Base-by-base conservation (phyloP, 208 protist species). In the Trypanosoma caninum region DNA sequence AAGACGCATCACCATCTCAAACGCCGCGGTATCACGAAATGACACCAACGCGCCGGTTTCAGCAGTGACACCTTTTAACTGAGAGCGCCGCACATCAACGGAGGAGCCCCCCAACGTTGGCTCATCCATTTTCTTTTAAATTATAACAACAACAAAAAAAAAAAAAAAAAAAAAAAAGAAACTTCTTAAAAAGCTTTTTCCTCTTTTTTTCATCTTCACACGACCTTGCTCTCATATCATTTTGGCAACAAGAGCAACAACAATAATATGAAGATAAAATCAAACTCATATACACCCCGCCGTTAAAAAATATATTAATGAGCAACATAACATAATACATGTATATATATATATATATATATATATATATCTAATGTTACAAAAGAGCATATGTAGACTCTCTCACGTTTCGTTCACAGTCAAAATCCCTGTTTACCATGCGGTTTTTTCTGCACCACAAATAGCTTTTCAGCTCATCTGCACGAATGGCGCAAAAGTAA, bases 1-100 rank as follows among this genome's bases (percentile, higher is more conserved):
- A 23, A 81, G 50, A 28, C 65, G 68, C 69, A 74, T 81, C 50
- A 81, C 68, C 55, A 81, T 74, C 46, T 81, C 67, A 54, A 81
- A 69, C 0, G 74, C 63, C 2, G 74, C 65, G 8, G 63, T 59
- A 44, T 81, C 74, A 28, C 74, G 74, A 53, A 73, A 76, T 2
- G 51, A 38, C 13, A 81, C 57, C 25, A 81, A 47, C 14, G 67
- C 72, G 22, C 74, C 74, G 38, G 27, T 0, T 47, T 81, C 69
- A 13, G 40, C 65, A 20, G 51, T 37, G 56, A 76, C 65, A 37
- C 74, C 74, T 37, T 63, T 58, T 20, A 74, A 44, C 28, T 56
- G 31, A 13, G 25, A 44, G 41, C 57, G 51, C 14, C 64, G 27
- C 28, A 46, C 57, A 45, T 65, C 51, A 1, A 30, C n/a, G 2